Base-by-base conservation (phyloP, 2,329 filamentous ascomycete genomes). In the Epichloe uncinata region DNA sequence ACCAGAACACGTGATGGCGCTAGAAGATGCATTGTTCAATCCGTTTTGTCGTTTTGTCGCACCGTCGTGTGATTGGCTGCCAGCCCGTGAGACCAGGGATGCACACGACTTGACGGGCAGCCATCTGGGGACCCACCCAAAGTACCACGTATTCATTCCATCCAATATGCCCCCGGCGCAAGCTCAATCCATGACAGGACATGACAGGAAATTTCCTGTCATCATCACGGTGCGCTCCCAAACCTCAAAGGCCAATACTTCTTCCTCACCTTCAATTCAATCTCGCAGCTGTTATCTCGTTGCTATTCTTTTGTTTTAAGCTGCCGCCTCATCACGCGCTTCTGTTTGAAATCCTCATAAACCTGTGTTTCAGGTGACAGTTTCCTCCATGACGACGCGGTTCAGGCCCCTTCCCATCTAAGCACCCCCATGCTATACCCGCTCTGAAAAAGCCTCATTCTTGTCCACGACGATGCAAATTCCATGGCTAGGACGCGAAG, bases 401-500 rank as follows among this genome's bases (percentile, higher is more conserved):
- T 53, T 51, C 42, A 35, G 57, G 50, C 50, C 54, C 51, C 47
- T 50, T 52, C 50, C 47, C 53, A 49, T 52, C 50, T 50, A 44
- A 45, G 55, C 50, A 49, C 35, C 46, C 16, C 33, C 49, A 53
- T 53, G 51, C n/a, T n/a, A n/a, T n/a, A n/a, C n/a, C n/a, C n/a
- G n/a, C 42, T 44, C 30, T 42, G 30, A 42, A 44, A 52, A 52
- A 54, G 47, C 46, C 50, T 53, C 40, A 41, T 51, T 49, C 53
- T 52, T 57, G 54, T 53, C 42, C 45, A 37, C 54, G 53, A 61
- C 56, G 47, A 69, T 69, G 67, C 65, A 68, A 55, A 55, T 68
- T 48, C 66, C 66, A 54, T 68, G 65, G 66, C 53, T 58, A 37
- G 65, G 61, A 49, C 64, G 57, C 49, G 56, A 63, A 34, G 61